Conservation (phyloP, 495 filamentous ascomycete genomes). For the Lentithecium fluviatile region DNA sequence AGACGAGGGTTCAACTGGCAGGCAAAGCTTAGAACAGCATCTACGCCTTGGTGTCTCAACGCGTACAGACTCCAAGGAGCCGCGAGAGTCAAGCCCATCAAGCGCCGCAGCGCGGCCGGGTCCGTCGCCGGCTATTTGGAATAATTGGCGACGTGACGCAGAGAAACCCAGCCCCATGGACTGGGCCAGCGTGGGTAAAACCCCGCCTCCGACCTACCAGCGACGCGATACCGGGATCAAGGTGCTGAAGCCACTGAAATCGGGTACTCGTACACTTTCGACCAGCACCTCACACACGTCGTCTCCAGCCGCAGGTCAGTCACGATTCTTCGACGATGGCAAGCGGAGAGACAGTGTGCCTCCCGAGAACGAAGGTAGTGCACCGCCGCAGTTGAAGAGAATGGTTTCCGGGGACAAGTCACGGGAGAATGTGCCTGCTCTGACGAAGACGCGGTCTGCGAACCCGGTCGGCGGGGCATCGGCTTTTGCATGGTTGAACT, state of each 20-base stretch:
- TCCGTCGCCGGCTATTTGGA: constrained; percentile 43
- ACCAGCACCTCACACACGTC: constrained; percentile 16
- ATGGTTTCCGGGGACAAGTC: constrained; percentile 34
- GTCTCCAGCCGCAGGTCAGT: constrained; percentile 34
- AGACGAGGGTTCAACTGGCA: constrained; percentile 26
- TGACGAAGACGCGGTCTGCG: constrained; percentile 52
- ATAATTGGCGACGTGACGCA: constrained; percentile 45
- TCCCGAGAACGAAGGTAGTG: constrained; percentile 8
- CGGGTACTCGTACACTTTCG: constrained; percentile 38
- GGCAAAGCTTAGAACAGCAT: constrained; percentile 29
- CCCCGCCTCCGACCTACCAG: constrained; percentile 35
- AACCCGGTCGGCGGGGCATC: constrained; percentile 93
- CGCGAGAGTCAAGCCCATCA: constrained; percentile 29
- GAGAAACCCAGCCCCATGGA: constrained; percentile 37
- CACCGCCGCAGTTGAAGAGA: constrained; percentile 19
- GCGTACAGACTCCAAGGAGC: constrained; percentile 27
- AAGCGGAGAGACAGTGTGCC: constrained; percentile 30
- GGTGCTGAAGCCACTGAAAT: constrained; percentile 44
- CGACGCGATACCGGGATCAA: constrained; percentile 46
- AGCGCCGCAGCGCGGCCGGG: constrained; percentile 37
- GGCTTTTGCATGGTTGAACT: constrained; percentile 90
- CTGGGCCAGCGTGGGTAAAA: constrained; percentile 41
- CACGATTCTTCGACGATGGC: constrained; percentile 47
- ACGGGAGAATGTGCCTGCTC: constrained; percentile 48
- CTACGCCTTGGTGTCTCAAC: constrained; percentile 22